Evolutionary conservation across 2,329 filamentous ascomycete genomes (phyloP).

Genomic region (Curvularia lunata): DNA sequence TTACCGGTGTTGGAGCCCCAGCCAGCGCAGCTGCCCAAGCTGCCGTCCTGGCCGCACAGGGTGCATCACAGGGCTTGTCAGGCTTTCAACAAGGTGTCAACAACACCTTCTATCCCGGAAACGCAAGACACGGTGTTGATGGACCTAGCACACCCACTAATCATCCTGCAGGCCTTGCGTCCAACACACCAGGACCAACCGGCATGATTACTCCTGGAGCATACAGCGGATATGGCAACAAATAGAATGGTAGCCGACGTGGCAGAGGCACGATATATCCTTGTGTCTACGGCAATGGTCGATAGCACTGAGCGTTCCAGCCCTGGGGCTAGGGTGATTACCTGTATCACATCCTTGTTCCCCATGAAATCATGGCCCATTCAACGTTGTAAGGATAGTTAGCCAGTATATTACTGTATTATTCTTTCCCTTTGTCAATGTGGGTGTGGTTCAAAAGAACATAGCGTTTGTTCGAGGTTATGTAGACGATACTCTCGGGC

Average conservation of each 20-base stretch:
- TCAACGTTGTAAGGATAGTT: neutral
- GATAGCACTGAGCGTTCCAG: neutral
- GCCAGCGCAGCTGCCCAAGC: conserved; percentile 63
- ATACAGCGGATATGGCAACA: conserved; percentile 48
- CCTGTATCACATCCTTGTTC: neutral
- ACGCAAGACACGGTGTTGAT: conserved; percentile 48
- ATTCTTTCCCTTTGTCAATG: conserved; percentile 1
- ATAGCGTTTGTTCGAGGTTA: neutral
- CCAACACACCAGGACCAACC: conserved; percentile 61
- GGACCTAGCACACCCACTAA: conserved; percentile 74
- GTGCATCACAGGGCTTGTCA: conserved; percentile 35
- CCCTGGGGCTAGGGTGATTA: neutral
- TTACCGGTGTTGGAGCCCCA: conserved; percentile 67
- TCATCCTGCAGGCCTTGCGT: conserved; percentile 58
- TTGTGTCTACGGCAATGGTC: neutral
- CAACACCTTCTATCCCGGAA: conserved; percentile 51
- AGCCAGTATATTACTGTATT: neutral
- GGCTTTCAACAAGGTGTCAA: conserved; percentile 45
- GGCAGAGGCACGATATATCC: neutral
- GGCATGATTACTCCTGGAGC: conserved; percentile 70
- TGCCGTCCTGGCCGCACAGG: conserved; percentile 53
- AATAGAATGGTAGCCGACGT: conserved; percentile 26
- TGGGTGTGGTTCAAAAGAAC: neutral
- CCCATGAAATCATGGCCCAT: neutral
- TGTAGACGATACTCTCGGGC: neutral